Base-by-base conservation (phyloP, 495 filamentous ascomycete species). In the Annulohypoxylon nitens region DNA sequence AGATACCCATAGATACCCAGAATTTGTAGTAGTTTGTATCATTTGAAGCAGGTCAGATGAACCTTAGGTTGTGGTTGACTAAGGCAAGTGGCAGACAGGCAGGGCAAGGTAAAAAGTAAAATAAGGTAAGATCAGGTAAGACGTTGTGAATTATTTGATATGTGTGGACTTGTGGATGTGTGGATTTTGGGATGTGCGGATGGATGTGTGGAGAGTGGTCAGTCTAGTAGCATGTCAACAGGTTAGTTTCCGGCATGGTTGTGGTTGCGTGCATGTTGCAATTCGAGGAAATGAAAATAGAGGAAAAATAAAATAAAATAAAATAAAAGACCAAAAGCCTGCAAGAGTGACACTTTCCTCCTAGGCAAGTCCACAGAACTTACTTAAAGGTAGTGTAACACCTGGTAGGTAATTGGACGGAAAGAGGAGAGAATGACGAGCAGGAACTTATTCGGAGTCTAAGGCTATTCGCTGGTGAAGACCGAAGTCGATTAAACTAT, bases 261-360 rank as follows among this genome's bases (percentile, higher is more conserved):
- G 64, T 67, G 58, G 65, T 73, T 69, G 48, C 60, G 53, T 73
- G 65, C 70, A 73, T 60, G 65, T 69, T 73, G 61, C 65, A 69
- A 61, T 20, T 60, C 37, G 23, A 68, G 59, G 43, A 47, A 51
- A 43, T 20, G 54, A 55, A 61, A 23, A 11, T 30, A 23, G 20
- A 23, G 0, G 6, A 50, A 50, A 26, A 54, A 54, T 54, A n/a
- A 33, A 2, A 54, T 8, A 11, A n/a, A n/a, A n/a, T n/a, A 30
- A 30, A 54, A 54, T 30, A 54, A 26, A 53, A 26, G 23, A 50
- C 18, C 16, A 20, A 20, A 50, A 67, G 48, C 37, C 59, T 73
- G 64, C 57, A 60, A 64, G 57, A 61, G 54, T 50, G 62, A 67
- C 58, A 64, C 18, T 30, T 30, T 30, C 20, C 39, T n/a, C 20